A percentile compares a stretch with the other conserved stretches of the same genome.
Conservation (phyloP, 306 rosid genomes). For the Notholithocarpus densiflorus region DNA sequence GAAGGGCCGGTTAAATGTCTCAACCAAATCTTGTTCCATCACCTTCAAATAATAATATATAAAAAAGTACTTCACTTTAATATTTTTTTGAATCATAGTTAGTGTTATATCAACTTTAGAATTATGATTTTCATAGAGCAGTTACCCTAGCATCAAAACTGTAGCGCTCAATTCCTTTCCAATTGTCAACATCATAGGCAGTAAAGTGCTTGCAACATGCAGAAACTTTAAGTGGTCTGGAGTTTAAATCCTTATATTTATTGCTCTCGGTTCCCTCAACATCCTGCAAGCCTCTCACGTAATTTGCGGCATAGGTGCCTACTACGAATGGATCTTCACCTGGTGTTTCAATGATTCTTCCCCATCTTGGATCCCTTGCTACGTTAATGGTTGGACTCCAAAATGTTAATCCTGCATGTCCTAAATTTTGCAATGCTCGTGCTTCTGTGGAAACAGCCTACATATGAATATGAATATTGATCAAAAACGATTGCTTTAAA, state of each 20-base stretch:
- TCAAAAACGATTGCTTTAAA: too few relatives aligned
- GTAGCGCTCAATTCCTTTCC: constrained; percentile 13
- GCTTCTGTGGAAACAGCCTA: too few relatives aligned
- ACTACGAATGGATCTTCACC: constrained; percentile 24
- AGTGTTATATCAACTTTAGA: too few relatives aligned
- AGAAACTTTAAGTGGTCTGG: constrained; percentile 20
- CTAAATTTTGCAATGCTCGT: too few relatives aligned
- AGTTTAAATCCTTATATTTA: neutral
- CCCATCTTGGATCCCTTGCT: constrained; percentile 25
- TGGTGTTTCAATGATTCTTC: constrained; percentile 17
- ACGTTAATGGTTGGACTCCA: constrained; percentile 17
- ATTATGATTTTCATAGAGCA: too few relatives aligned
- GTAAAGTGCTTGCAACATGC: constrained; percentile 20
- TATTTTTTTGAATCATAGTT: too few relatives aligned
- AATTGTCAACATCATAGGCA: constrained; percentile 13
- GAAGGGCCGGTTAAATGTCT: too few relatives aligned
- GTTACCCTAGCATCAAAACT: constrained; percentile 19
- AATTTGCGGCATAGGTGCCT: constrained; percentile 1
- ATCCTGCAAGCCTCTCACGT: constrained; percentile 25
- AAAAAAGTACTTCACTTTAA: too few relatives aligned
- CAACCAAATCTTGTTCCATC: too few relatives aligned
- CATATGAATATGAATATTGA: too few relatives aligned
- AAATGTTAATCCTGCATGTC: too few relatives aligned
- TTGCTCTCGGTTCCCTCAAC: constrained; percentile 8
- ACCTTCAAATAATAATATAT: too few relatives aligned